A percentile compares a stretch with the other conserved stretches of the same genome.
phyloP scores from a whole-genome alignment of 352 stramenopile genomes.

The Phytophthora uliginosa region DNA sequence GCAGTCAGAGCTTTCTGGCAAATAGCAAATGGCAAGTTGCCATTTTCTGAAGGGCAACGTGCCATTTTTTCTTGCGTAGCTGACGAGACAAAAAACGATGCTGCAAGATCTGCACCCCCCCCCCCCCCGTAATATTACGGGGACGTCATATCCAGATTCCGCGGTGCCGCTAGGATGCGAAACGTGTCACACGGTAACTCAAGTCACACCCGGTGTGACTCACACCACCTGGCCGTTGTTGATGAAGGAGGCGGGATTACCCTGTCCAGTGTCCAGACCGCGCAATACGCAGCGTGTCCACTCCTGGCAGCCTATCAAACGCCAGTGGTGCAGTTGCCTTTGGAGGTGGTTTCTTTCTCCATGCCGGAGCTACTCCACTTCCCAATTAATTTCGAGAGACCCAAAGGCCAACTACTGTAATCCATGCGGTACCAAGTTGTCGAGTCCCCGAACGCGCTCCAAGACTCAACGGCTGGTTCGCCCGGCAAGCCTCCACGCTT shows the following conservation, averaged over 20 bases:
- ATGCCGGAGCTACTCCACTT: conserved; percentile 15
- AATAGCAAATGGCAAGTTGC: too few relatives aligned
- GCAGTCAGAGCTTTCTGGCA: too few relatives aligned
- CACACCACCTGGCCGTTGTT: conserved; percentile 5
- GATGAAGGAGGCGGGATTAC: conserved; percentile 18
- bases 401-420: not conserved
- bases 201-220: too few relatives aligned
- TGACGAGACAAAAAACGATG: not conserved
- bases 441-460: conserved; percentile 9
- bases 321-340: not conserved
- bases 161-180: conserved; percentile 19
- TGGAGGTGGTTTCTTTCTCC: not conserved
- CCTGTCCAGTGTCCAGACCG: conserved; percentile 2
- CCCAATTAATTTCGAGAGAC: conserved; percentile 13
- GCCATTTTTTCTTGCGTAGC: not conserved
- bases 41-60: too few relatives aligned
- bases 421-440: conserved; percentile 26
- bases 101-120: not conserved
- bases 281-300: conserved; percentile 20
- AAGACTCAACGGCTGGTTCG: conserved; percentile 4
- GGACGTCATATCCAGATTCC: not conserved
- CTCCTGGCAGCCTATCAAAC: not conserved
- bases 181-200: too few relatives aligned
- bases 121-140: conserved; percentile 1
- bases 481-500: conserved; percentile 8